Base-by-base conservation (phyloP, 345 rosid species). In the Murraya koenigii region DNA sequence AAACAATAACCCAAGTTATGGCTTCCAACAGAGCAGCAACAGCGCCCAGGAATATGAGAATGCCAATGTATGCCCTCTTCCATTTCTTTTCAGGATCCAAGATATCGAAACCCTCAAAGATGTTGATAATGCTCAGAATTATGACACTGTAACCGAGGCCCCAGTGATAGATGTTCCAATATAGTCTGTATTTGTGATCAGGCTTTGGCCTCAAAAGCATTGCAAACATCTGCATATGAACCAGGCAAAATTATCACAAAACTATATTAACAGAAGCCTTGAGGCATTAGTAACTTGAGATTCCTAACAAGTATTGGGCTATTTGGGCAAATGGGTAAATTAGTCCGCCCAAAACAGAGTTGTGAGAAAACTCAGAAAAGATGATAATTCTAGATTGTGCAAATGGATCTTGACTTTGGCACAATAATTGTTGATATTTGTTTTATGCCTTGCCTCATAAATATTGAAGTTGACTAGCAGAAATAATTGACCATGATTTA, bases 121-220 rank as follows among this genome's bases (percentile, higher is more conserved):
- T 82, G 66, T 95, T 93, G 65, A 78, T 9, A 69, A 95, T 90
- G 85, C 92, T 84, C 62, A 93, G 74, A 55, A 65, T 20, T n/a
- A 95, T 87, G 55, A 86, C 85, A 0, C 93, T 58, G 80, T 95
- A 93, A 5, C 99, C 99, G 1, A 91, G 80, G 3, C 84, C 28
- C 75, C 91, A 94, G 82, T 95, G 99, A 87, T 95, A 95, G 39
- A 92, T 79, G 84, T 94, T 95, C 99, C 99, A 95, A 75, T 89
- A 93, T 13, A 83, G 1, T 72, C 99, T 88, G 80, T 85, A 92
- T 55, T 93, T 95, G 91, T 95, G 90, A 54, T 95, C 94, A 55
- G 87, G 89, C 85, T 92, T 95, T 19, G 98, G 99, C 87, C 97
- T 90, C 78, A 92, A 71, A 66, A 95, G 91, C 77, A 95, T 71